Percentiles rank a stretch among this genome's conserved stretches.
Evolutionary conservation across 208 protist species (phyloP).

Genomic region (Acanthamoeba castellanii): DNA sequence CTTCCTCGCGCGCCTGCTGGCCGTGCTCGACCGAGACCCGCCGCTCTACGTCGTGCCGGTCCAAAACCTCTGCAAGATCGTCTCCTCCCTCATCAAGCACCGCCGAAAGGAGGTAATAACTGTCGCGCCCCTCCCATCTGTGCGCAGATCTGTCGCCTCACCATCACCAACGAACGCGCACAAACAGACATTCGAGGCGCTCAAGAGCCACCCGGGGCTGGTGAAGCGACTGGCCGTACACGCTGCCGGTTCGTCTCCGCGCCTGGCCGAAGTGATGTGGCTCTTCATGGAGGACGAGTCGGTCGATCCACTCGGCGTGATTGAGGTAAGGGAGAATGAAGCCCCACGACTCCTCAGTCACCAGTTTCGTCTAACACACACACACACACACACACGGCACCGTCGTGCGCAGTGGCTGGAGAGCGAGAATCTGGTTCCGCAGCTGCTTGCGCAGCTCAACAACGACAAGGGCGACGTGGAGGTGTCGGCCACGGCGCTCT

Average conservation of each 20-base stretch:
- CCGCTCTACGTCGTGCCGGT: neutral
- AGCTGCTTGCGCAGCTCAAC: slow-evolving; percentile 6
- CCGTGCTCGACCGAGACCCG: neutral
- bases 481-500: neutral
- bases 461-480: neutral
- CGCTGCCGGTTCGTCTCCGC: neutral
- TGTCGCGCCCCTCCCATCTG: too few species aligned
- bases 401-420: neutral
- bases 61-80: slow-evolving; percentile 45
- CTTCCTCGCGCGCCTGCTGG: slow-evolving; percentile 1
- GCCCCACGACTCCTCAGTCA: too few species aligned
- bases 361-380: neutral
- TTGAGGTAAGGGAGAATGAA: neutral
- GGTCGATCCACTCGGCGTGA: slow-evolving; percentile 4
- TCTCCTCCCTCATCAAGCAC: slow-evolving; percentile 24
- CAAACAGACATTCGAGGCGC: neutral
- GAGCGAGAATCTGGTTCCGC: neutral
- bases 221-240: neutral
- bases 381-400: neutral
- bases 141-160: neutral
- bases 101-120: neutral
- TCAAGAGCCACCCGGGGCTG: neutral
- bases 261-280: neutral
- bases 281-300: slow-evolving; percentile 30
- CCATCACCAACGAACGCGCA: neutral